Evolutionary conservation across 305 asterid species (phyloP).

Genomic region (Fraxinus greggii): DNA sequence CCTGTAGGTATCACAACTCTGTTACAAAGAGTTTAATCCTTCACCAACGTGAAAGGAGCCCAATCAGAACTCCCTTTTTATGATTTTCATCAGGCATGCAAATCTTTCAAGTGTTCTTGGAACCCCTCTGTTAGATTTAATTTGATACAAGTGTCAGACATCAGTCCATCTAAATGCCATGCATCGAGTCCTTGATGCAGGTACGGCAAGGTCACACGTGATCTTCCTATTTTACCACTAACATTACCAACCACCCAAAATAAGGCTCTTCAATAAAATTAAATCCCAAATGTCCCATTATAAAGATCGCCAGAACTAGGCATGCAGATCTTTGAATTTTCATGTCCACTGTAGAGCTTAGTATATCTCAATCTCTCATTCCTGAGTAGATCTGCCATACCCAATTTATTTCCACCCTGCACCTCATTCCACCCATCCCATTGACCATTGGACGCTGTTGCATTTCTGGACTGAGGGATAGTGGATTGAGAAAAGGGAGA

Average conservation of each 20-base stretch:
- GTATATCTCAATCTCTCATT: conserved; percentile 66
- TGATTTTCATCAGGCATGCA: conserved; percentile 25
- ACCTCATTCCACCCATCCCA: conserved; percentile 81
- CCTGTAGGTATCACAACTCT: conserved; percentile 66
- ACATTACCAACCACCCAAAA: conserved; percentile 20
- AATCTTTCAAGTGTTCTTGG: conserved; percentile 25
- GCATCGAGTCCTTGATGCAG: conserved; percentile 27
- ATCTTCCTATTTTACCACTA: conserved; percentile 33
- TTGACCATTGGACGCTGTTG: conserved; percentile 62
- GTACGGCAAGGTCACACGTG: conserved; percentile 29
- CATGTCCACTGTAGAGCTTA: conserved; percentile 60
- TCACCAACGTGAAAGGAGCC: conserved; percentile 61
- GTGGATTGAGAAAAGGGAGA: conserved; percentile 59
- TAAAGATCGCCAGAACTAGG: conserved; percentile 67
- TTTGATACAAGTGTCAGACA: conserved; percentile 23
- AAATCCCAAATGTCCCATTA: conserved; percentile 70
- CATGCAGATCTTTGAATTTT: conserved; percentile 58
- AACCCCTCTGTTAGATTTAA: conserved; percentile 18
- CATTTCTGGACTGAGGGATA: conserved; percentile 61
- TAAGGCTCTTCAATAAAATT: conserved; percentile 21
- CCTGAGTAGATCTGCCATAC: conserved; percentile 67
- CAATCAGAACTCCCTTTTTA: conserved; percentile 31
- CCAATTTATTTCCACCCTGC: conserved; percentile 55
- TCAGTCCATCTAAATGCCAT: conserved; percentile 30
- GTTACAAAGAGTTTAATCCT: conserved; percentile 49